Evolutionary conservation across 202 grass and related monocot species (phyloP).

Genomic region (Setaria italica): DNA sequence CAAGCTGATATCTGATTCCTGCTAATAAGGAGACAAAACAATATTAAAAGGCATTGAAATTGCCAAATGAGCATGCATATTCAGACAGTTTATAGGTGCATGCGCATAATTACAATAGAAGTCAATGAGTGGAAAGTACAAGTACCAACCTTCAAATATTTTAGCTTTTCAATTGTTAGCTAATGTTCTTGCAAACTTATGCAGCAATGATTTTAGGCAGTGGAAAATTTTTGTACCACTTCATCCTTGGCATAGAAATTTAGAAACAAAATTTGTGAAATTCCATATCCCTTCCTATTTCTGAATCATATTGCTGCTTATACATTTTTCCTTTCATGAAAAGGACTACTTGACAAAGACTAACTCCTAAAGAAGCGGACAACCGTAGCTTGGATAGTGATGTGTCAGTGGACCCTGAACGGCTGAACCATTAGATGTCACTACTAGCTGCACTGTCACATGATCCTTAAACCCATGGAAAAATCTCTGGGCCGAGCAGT

Average conservation of each 20-base stretch:
- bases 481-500: background rate
- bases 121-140: background rate
- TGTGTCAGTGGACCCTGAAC: background rate
- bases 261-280: background rate
- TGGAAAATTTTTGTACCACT: constrained; percentile 22
- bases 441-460: background rate
- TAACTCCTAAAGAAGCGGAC: background rate
- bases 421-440: background rate
- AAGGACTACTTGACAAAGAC: background rate
- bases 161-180: constrained; percentile 1
- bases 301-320: background rate
- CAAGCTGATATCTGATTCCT: background rate
- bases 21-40: constrained; percentile 3
- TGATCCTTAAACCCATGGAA: background rate
- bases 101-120: constrained; percentile 10
- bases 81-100: background rate
- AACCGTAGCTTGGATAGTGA: background rate
- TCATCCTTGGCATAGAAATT: background rate
- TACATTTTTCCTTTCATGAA: background rate
- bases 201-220: too few relatives aligned
- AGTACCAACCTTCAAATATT: background rate
- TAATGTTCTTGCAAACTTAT: background rate
- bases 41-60: background rate
- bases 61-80: background rate
- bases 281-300: background rate